Percentiles rank a stretch among this genome's conserved stretches.
phyloP scores from a whole-genome alignment of 2,329 filamentous ascomycete genomes.

The Teratosphaeria destructans region DNA sequence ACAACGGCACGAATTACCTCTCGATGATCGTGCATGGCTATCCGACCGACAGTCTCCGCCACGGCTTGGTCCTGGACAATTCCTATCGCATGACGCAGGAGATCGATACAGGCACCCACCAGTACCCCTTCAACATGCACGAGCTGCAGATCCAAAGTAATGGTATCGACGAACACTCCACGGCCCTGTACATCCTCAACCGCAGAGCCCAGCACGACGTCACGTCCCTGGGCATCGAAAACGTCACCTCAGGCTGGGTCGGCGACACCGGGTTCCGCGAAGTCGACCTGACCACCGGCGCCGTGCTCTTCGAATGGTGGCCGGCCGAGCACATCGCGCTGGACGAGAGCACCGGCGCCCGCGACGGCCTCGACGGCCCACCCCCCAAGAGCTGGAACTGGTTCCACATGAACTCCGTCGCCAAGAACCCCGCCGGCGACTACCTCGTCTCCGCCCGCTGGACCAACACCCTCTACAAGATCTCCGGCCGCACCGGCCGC shows the following conservation, averaged over 20 bases:
- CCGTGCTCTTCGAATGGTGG: conserved; percentile 28
- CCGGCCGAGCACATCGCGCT: conserved; percentile 23
- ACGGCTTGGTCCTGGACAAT: conserved; percentile 5
- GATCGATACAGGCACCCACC: not conserved
- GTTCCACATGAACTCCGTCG: conserved; percentile 29
- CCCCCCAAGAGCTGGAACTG: conserved; percentile 6
- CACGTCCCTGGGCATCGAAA: not conserved
- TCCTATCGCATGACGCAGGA: conserved; percentile 2
- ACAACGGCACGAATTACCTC: conserved; percentile 1
- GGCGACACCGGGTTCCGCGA: conserved; percentile 13
- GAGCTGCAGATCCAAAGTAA: conserved; percentile 23
- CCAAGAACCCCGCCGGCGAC: conserved; percentile 28
- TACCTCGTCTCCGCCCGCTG: conserved; percentile 30
- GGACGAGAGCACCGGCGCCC: conserved; percentile 19
- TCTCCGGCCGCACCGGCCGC: conserved; percentile 24
- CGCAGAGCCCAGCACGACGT: conserved; percentile 21
- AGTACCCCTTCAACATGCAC: conserved; percentile 25
- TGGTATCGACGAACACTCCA: conserved; percentile 18
- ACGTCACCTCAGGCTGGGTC: conserved; percentile 1
- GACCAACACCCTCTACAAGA: conserved; percentile 29
- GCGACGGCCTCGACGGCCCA: not conserved
- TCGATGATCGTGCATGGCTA: conserved; percentile 3
- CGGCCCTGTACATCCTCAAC: conserved; percentile 17
- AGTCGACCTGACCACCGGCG: conserved; percentile 23
- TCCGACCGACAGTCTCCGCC: conserved; percentile 1